Conservation (phyloP, 1,284 basidiomycete species). For the Cutaneotrichosporon cutaneum region DNA sequence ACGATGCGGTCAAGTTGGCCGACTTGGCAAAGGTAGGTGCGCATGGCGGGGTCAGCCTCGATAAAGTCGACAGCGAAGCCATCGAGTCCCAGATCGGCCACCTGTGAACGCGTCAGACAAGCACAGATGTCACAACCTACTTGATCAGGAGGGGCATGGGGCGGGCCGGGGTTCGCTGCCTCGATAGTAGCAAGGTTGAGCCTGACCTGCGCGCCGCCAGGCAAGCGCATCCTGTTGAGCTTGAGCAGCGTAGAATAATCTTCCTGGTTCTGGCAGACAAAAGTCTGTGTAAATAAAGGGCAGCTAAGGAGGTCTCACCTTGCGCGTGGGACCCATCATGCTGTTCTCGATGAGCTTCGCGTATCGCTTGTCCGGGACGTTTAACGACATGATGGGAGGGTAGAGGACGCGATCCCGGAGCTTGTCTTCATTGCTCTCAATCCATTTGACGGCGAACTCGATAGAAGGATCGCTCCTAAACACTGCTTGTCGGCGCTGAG, state of each 20-base stretch:
- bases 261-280: constrained; percentile 79
- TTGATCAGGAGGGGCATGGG: constrained; percentile 20
- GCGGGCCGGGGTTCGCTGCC: constrained; percentile 31
- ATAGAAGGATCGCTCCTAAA: constrained; percentile 61
- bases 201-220: constrained; percentile 21
- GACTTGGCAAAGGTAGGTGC: constrained; percentile 59
- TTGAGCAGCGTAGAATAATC: constrained; percentile 73
- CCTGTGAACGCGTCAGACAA: constrained; percentile 53
- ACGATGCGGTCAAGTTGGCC: constrained; percentile 70
- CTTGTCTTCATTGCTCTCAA: constrained; percentile 64
- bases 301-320: constrained; percentile 55
- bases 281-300: constrained; percentile 60
- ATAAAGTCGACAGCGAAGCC: constrained; percentile 76
- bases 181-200: constrained; percentile 32
- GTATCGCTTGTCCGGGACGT: constrained; percentile 64
- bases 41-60: constrained; percentile 54
- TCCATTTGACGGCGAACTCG: constrained; percentile 69
- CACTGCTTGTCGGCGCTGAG: constrained; percentile 49
- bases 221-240: constrained; percentile 55
- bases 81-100: constrained; percentile 68
- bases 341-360: constrained; percentile 74
- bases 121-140: background rate
- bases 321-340: constrained; percentile 62
- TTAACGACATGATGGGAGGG: constrained; percentile 73
- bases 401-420: constrained; percentile 83